Base-by-base conservation (phyloP, 768 basidiomycete species). In the Rubroboletus pulcherrimus region DNA sequence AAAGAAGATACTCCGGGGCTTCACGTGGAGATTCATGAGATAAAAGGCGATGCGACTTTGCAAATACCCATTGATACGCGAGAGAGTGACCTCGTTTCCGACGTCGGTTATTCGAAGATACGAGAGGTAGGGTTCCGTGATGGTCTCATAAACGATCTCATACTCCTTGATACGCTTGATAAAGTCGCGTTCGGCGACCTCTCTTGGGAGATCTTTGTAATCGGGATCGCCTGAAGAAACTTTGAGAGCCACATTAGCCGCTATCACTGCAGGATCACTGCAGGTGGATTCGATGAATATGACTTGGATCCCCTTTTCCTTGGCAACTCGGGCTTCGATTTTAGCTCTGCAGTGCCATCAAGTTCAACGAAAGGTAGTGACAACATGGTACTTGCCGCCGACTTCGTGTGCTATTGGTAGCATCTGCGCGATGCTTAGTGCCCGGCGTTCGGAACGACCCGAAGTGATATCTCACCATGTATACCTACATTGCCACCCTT, bases 21-120 rank as follows among this genome's bases (percentile, higher is more conserved):
- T 97, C 63, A 99, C 77, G 72, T 99, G 97, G 64, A 98, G 71
- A 71, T 98, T 98, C 95, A 98, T 98, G 52, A 99, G 78, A 73
- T 95, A 99, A 75, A 96, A 99, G 19, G 93, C 96, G 61, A 99
- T 93, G 35, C 97, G 88, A 78, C 92, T 93, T 67, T 95, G 93
- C 56, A 99, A 74, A 67, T 99, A 99, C 14, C 95, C 95, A 66
- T 95, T 85, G 51, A 99, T 98, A 60, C 87, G 79, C 50, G 83
- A 86, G 46, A 93, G 80, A 0, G 85, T 91, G 51, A 95, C 95
- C 70, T 91, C 87, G 59, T 83, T 85, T 9, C 97, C 97, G 19
- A 99, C 91, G 64, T 99, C 96, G 51, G 86, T 84, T 68, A 99
- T 97, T 62, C 88, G 84, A 57, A 97, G 80, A 71, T 93, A 98